Evolutionary conservation across 495 filamentous ascomycete genomes (phyloP).

Genomic region (Platismatia glauca): DNA sequence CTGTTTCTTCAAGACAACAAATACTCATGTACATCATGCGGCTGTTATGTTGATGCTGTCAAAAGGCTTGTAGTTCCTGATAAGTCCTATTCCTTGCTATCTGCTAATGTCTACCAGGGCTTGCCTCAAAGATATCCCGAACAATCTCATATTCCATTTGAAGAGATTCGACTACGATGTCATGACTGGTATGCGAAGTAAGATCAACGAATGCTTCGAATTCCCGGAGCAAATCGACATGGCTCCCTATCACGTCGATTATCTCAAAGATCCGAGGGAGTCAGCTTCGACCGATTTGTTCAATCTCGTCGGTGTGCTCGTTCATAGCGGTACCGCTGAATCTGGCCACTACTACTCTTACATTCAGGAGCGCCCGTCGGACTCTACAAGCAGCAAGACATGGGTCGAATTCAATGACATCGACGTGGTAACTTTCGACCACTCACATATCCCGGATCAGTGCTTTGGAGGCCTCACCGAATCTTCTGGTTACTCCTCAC

Average conservation of each 20-base stretch:
- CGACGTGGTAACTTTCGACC: constrained; percentile 66
- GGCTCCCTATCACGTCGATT: constrained; percentile 78
- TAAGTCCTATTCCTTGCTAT: constrained; percentile 1
- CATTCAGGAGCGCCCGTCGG: constrained; percentile 67
- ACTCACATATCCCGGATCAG: constrained; percentile 54
- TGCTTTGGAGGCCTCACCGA: constrained; percentile 69
- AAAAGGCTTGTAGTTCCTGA: constrained; percentile 50
- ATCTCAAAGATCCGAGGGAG: constrained; percentile 58
- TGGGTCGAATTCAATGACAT: constrained; percentile 97
- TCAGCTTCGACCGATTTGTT: constrained; percentile 60
- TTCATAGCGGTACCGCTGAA: constrained; percentile 87
- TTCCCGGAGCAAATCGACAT: constrained; percentile 85
- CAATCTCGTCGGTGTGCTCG: constrained; percentile 83
- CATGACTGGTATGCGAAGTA: constrained; percentile 70
- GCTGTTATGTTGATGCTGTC: constrained; percentile 85
- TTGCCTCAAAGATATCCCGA: constrained; percentile 85
- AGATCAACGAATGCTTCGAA: constrained; percentile 91
- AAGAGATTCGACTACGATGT: constrained; percentile 97
- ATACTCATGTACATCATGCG: constrained; percentile 91
- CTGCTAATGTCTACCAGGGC: constrained; percentile 42
- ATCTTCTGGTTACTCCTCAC: constrained; percentile 35
- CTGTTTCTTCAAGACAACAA: constrained; percentile 63
- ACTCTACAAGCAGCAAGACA: constrained; percentile 34
- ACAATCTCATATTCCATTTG: constrained; percentile 91
- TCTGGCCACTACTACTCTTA: constrained; percentile 97